Percentiles rank a stretch among this genome's conserved stretches.
Conservation (phyloP, 140 eudicot genomes). For the Cichorium intybus region DNA sequence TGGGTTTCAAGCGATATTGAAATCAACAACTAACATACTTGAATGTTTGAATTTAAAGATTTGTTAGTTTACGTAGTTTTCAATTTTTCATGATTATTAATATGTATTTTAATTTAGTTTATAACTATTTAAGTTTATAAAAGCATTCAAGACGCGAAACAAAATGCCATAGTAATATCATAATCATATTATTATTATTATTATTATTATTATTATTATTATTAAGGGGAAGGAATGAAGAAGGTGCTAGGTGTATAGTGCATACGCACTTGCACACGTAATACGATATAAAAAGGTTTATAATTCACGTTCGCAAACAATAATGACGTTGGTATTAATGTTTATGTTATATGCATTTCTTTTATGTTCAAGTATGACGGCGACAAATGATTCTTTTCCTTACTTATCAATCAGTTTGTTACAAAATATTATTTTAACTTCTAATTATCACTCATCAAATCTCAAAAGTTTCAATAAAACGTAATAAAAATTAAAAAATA, state of each 20-base stretch:
- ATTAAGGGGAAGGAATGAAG: neutral
- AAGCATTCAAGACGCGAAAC: too few relatives aligned
- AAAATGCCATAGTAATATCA: too few relatives aligned
- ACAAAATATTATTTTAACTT: too few relatives aligned
- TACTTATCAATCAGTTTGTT: neutral
- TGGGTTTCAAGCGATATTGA: neutral
- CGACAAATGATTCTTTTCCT: neutral
- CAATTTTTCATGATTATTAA: too few relatives aligned
- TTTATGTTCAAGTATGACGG: neutral
- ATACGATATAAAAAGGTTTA: neutral
- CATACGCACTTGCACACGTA: conserved; percentile 34
- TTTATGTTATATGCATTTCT: neutral
- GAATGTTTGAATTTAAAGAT: neutral
- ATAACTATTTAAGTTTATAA: too few relatives aligned
- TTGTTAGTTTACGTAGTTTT: neutral
- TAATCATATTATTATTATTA: too few relatives aligned
- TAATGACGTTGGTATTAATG: neutral
- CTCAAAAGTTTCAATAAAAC: too few relatives aligned
- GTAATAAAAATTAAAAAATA: too few relatives aligned
- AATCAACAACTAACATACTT: neutral
- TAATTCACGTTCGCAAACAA: neutral
- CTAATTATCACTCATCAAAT: too few relatives aligned
- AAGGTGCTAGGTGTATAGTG: neutral
- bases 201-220: too few relatives aligned
- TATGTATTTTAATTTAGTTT: too few relatives aligned